A percentile compares a stretch with the other conserved stretches of the same genome.
phyloP scores from a whole-genome alignment of 768 basidiomycete species.

The Sporobolomyces roseus region DNA sequence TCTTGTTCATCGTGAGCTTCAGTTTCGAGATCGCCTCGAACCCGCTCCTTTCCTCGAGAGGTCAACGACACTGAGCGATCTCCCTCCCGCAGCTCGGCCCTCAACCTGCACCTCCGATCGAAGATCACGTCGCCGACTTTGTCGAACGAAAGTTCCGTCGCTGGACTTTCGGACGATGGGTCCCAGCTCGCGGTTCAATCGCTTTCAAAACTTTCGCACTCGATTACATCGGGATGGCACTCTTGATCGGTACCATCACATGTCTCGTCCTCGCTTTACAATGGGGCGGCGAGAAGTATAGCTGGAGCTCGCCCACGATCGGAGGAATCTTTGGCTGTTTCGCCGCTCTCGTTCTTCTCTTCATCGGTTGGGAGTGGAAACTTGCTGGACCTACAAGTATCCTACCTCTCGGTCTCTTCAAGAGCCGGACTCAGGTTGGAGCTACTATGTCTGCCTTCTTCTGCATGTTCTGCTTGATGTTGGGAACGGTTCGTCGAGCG shows the following conservation, averaged over 20 bases:
- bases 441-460: not conserved
- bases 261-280: constrained; percentile 54
- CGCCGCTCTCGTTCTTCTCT: constrained; percentile 48
- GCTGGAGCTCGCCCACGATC: constrained; percentile 31
- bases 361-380: constrained; percentile 49
- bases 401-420: constrained; percentile 48
- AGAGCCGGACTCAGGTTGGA: constrained; percentile 29
- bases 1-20: constrained; percentile 27
- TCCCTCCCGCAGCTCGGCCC: constrained; percentile 14
- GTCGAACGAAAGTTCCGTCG: constrained; percentile 31
- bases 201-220: constrained; percentile 42
- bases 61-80: not conserved
- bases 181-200: constrained; percentile 11
- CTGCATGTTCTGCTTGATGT: constrained; percentile 45
- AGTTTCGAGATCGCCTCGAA: no score
- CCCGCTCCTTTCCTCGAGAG: not conserved
- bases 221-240: constrained; percentile 52
- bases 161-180: constrained; percentile 18
- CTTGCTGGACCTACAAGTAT: constrained; percentile 51
- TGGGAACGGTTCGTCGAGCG: no score
- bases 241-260: constrained; percentile 51
- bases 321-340: constrained; percentile 45
- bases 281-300: constrained; percentile 55
- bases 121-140: constrained; percentile 8
- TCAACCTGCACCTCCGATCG: constrained; percentile 22